phyloP scores from a whole-genome alignment of 2,329 filamentous ascomycete genomes.

The Aspergillus ruber region DNA sequence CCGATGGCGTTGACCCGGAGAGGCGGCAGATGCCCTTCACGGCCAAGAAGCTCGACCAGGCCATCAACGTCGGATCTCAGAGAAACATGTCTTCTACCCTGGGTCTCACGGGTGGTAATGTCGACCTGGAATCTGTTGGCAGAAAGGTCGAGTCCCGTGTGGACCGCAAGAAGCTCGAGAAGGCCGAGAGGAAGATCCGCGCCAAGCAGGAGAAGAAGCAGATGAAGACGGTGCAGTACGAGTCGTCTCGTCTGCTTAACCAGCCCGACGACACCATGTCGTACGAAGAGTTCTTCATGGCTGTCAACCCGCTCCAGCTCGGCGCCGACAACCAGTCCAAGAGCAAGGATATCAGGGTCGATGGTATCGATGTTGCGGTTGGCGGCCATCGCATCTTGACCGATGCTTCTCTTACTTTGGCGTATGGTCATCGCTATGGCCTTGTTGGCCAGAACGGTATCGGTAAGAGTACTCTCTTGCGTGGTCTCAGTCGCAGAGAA shows the following conservation, averaged over 20 bases:
- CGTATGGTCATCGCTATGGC: slow-evolving; percentile 91
- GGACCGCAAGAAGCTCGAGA: slow-evolving; percentile 97
- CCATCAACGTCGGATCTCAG: slow-evolving; percentile 88
- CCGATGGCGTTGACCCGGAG: slow-evolving; percentile 62
- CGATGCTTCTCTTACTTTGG: slow-evolving; percentile 82
- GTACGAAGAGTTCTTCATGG: slow-evolving; percentile 99
- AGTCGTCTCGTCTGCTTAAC: slow-evolving; percentile 83
- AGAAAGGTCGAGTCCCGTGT: slow-evolving; percentile 97
- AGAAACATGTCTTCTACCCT: slow-evolving; percentile 94
- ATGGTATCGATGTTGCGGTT: slow-evolving; percentile 92
- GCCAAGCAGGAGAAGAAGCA: slow-evolving; percentile 98
- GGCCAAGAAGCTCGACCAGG: slow-evolving; percentile 83
- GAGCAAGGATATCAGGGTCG: slow-evolving; percentile 98
- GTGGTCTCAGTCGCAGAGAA: slow-evolving; percentile 87
- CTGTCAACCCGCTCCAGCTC: slow-evolving; percentile 91
- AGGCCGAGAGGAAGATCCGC: slow-evolving; percentile 94
- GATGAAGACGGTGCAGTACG: slow-evolving; percentile 97
- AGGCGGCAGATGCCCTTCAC: slow-evolving; percentile 64
- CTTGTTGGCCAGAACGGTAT: slow-evolving; percentile 99
- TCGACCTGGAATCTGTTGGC: slow-evolving; percentile 86
- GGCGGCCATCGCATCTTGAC: slow-evolving; percentile 80
- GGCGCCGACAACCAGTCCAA: slow-evolving; percentile 66
- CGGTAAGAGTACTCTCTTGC: slow-evolving; percentile 88
- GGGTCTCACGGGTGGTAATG: slow-evolving; percentile 72
- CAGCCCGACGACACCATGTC: slow-evolving; percentile 76